A percentile compares a stretch with the other conserved stretches of the same genome.
phyloP scores from a whole-genome alignment of 148 eudicot species.

The Rhododendron griersonianum region DNA sequence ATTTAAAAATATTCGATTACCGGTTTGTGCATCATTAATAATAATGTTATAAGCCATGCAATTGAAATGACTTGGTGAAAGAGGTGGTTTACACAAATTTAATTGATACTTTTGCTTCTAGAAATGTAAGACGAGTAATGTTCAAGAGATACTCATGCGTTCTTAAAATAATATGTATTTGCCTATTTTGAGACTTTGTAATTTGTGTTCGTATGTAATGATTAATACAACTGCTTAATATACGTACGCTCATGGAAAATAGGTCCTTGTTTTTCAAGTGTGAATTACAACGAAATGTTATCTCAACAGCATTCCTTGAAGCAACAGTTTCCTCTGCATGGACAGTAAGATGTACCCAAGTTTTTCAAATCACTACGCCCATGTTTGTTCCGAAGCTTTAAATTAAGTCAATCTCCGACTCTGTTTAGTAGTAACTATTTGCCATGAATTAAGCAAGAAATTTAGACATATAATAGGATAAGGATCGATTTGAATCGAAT shows the following conservation, averaged over 20 bases:
- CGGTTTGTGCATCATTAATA: no score
- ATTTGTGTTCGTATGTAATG: no score
- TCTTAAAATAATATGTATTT: no score
- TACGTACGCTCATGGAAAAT: constrained; percentile 84
- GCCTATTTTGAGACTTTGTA: no score
- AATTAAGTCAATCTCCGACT: constrained; percentile 53
- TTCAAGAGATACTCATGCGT: no score
- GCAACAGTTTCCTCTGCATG: constrained; percentile 79
- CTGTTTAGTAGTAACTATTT: constrained; percentile 69
- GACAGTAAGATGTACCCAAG: constrained; percentile 52
- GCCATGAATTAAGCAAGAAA: constrained; percentile 23
- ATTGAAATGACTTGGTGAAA: no score
- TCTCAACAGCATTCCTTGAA: constrained; percentile 64
- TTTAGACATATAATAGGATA: background rate
- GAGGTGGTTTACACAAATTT: no score
- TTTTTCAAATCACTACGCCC: constrained; percentile 31
- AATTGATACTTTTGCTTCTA: no score
- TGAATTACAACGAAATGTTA: constrained; percentile 54
- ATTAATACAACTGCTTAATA: background rate
- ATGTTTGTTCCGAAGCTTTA: constrained; percentile 49
- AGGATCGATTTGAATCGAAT: background rate
- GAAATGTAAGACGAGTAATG: no score
- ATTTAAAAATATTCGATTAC: no score
- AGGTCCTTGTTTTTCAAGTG: constrained; percentile 70
- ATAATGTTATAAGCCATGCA: no score